Evolutionary conservation across 129 eudicot species (phyloP), one percentile per base, ranked within the genome.

Genomic region (Chrysanthemum lavandulifolium): DNA sequence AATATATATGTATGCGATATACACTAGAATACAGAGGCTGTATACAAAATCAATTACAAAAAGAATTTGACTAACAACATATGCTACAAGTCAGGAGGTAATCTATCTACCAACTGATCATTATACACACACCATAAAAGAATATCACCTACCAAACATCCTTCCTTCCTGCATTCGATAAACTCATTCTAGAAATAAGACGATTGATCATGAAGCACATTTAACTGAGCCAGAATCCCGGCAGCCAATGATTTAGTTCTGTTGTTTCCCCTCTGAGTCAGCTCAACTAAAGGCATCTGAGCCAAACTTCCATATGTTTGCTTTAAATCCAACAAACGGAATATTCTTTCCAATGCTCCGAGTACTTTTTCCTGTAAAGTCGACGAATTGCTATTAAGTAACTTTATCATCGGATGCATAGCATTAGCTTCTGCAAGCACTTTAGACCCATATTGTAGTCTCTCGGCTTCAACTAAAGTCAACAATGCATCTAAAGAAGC

Each of bases 141-240:
- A 63, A 52, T 15, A 63, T 63, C 53, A 54, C 67, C 71, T 48
- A 77, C 19, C 62, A 51, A 69, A 69, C 52, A 48, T 49, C 18
- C 13, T 48, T 14, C 14, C 67, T 31, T 10, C 67, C 67, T 62
- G 67, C 67, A 62, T 31, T 40, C 6, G 47, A 62, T 43, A 65
- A 40, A 36, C 6, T 76, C 61, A 40, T 50, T 53, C 82, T 68
- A 88, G 85, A 88, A 88, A 71, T 78, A 88, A 65, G 95, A 82
- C 13, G 95, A 88, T 74, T 88, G 88, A 60, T 88, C 91, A 68
- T 88, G 88, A 67, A 88, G 87, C 67, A 85, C 86, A 68, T 85
- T 79, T 48, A 88, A 47, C 74, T 83, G 90, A 70, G 85, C 95
- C 65, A 88, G 86, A 16, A 88, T 71, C 82, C 61, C 80, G n/a